Evolutionary conservation across 2,329 filamentous ascomycete species (phyloP).

Genomic region (Coniochaeta sp.): DNA sequence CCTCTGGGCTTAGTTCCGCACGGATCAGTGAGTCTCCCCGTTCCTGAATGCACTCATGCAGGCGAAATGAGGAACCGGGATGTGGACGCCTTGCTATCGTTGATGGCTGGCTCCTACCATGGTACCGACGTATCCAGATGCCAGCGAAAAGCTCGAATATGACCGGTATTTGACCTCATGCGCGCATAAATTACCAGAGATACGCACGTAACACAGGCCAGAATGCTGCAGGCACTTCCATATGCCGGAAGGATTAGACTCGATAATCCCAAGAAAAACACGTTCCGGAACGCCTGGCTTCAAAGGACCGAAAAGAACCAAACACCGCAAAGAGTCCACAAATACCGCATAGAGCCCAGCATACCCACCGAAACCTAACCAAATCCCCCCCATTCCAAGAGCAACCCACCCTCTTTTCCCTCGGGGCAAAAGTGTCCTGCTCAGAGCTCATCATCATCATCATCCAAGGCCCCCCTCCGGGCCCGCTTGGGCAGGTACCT

Average conservation of each 20-base stretch:
- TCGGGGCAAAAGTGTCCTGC: neutral
- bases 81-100: neutral
- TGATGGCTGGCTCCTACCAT: neutral
- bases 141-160: neutral
- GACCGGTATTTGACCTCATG: neutral
- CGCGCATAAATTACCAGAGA: neutral
- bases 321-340: neutral
- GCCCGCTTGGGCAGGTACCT: slow-evolving; percentile 31
- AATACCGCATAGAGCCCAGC: too few relatives aligned
- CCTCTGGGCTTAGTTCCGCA: neutral
- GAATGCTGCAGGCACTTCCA: neutral
- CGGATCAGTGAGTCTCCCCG: too few relatives aligned
- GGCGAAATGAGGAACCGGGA: neutral
- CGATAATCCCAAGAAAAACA: neutral
- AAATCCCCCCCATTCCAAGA: neutral
- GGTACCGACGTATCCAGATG: neutral
- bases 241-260: neutral
- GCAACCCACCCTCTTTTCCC: neutral
- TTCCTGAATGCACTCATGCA: too few relatives aligned
- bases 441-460: neutral
- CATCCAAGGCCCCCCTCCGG: neutral
- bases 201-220: neutral
- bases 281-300: neutral
- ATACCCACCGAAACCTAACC: too few relatives aligned
- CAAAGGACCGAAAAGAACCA: neutral